Conservation (phyloP, 345 rosid species). For the Leavenworthia alabamica region DNA sequence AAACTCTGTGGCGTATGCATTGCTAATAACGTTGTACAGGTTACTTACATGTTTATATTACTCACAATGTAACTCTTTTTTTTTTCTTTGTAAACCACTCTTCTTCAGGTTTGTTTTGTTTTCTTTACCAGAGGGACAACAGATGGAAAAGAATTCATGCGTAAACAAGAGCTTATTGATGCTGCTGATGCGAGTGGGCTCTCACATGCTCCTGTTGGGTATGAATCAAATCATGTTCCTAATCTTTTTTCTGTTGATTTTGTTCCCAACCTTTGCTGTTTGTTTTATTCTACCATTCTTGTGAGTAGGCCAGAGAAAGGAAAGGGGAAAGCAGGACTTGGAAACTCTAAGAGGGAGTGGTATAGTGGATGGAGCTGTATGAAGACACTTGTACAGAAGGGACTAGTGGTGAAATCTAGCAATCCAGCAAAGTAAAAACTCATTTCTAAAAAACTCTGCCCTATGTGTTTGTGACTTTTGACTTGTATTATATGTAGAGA, state of each 20-base stretch:
- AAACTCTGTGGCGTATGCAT: constrained; percentile 81
- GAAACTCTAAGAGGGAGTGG: constrained; percentile 76
- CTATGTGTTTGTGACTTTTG: not conserved
- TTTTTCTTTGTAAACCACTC: not conserved
- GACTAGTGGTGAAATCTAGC: constrained; percentile 84
- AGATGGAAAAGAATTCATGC: constrained; percentile 68
- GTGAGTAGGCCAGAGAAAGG: constrained; percentile 77
- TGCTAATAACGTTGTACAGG: constrained; percentile 76
- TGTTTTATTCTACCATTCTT: constrained; percentile 8
- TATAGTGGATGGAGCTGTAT: constrained; percentile 95
- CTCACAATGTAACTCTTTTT: not conserved
- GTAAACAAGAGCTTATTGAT: constrained; percentile 81
- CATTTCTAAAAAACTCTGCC: not conserved
- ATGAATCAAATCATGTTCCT: constrained; percentile 26
- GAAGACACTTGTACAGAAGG: constrained; percentile 68
- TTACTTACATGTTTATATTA: constrained; percentile 1
- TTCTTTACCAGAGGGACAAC: constrained; percentile 46
- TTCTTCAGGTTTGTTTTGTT: constrained; percentile 13
- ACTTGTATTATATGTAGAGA: not conserved
- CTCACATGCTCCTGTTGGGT: constrained; percentile 66
- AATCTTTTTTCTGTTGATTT: not conserved
- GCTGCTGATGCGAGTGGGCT: constrained; percentile 95
- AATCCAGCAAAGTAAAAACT: constrained; percentile 78
- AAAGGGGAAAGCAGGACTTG: constrained; percentile 61
- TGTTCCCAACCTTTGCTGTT: not conserved